Evolutionary conservation across 345 rosid species (phyloP).

Genomic region (Cardiospermum halicacabum): DNA sequence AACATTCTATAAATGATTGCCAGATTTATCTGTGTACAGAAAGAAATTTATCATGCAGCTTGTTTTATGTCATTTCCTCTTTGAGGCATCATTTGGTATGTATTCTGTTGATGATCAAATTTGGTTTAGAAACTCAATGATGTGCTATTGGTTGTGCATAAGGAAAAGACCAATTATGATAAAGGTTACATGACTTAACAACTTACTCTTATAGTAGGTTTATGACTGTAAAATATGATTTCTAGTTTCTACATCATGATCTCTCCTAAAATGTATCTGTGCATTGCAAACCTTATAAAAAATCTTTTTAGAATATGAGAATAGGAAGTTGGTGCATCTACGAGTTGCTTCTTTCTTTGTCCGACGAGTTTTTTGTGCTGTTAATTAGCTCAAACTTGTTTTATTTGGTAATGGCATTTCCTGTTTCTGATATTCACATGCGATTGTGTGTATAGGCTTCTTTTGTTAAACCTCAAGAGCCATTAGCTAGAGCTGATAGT

Average conservation of each 20-base stretch:
- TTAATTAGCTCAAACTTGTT: background rate
- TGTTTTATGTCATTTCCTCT: background rate
- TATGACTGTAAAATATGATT: background rate
- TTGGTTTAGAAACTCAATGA: background rate
- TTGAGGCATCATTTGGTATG: background rate
- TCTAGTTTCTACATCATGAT: background rate
- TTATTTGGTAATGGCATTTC: no score
- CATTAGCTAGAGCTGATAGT: conserved; percentile 44
- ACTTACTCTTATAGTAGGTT: background rate
- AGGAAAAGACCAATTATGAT: background rate
- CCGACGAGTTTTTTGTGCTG: background rate
- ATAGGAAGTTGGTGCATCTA: background rate
- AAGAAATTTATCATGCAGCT: background rate
- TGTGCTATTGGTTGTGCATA: background rate
- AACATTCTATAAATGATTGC: background rate
- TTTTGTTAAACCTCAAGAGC: conserved; percentile 49
- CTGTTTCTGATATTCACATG: conserved; percentile 15
- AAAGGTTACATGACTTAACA: background rate
- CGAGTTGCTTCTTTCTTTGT: background rate
- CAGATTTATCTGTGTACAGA: background rate
- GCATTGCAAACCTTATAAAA: background rate
- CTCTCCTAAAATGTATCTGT: background rate
- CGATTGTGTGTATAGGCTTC: conserved; percentile 42
- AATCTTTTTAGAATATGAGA: background rate
- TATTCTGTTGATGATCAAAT: background rate